phyloP scores from a whole-genome alignment of 129 eudicot genomes.

The Flaveria robusta region DNA sequence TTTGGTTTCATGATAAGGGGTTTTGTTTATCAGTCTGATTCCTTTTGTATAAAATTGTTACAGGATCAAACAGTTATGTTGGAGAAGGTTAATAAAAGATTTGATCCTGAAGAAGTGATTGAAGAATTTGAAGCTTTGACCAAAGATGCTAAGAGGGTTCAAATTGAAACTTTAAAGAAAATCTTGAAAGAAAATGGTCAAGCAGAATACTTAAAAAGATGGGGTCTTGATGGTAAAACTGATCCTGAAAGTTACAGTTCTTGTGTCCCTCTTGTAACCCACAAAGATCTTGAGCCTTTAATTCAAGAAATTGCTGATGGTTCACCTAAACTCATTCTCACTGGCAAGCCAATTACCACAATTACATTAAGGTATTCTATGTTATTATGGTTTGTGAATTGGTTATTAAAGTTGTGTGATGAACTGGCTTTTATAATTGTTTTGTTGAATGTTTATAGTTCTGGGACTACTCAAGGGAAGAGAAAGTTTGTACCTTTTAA shows the following conservation, averaged over 20 bases:
- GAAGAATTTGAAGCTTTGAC: slow-evolving; percentile 70
- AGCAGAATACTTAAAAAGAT: slow-evolving; percentile 66
- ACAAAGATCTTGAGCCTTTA: slow-evolving; percentile 68
- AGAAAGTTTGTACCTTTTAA: slow-evolving; percentile 86
- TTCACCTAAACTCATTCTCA: slow-evolving; percentile 55
- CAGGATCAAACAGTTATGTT: slow-evolving; percentile 36
- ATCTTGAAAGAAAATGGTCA: slow-evolving; percentile 68
- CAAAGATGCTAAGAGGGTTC: slow-evolving; percentile 73
- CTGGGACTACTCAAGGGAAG: slow-evolving; percentile 94
- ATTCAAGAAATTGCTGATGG: slow-evolving; percentile 73
- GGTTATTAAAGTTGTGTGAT: slow-evolving; percentile 14
- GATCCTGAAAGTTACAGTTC: slow-evolving; percentile 63
- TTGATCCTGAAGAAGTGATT: slow-evolving; percentile 53
- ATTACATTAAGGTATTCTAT: slow-evolving; percentile 65
- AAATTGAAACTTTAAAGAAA: slow-evolving; percentile 64
- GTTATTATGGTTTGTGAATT: slow-evolving; percentile 8
- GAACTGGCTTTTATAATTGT: not conserved
- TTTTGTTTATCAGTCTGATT: too few species aligned
- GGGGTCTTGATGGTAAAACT: slow-evolving; percentile 73
- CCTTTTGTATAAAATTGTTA: not conserved
- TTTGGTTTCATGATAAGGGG: too few species aligned
- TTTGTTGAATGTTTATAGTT: slow-evolving; percentile 47
- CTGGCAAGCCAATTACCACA: slow-evolving; percentile 58
- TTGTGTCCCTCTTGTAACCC: slow-evolving; percentile 76
- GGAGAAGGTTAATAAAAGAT: slow-evolving; percentile 56